Percentiles rank a stretch among this genome's conserved stretches.
Evolutionary conservation across 2,329 filamentous ascomycete genomes (phyloP).

Genomic region (Aureobasidium sp.): DNA sequence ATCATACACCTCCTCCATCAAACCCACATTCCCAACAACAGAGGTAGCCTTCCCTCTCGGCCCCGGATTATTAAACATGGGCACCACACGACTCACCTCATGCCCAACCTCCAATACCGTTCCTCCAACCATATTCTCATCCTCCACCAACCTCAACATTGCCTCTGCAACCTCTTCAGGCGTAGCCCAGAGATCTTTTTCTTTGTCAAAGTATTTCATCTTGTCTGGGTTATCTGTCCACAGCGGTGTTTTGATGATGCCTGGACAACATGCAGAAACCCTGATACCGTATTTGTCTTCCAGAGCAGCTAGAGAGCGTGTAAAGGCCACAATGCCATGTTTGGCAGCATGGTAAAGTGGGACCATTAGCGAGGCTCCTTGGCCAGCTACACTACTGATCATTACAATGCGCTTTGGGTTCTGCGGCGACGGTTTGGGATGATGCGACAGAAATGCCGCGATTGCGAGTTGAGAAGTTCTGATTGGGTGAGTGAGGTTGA

Average conservation of each 20-base stretch:
- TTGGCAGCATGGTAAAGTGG: slow-evolving; percentile 43
- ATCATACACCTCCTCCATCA: not conserved
- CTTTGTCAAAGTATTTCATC: slow-evolving; percentile 42
- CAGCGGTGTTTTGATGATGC: slow-evolving; percentile 54
- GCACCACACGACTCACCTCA: slow-evolving; percentile 43
- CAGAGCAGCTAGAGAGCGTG: slow-evolving; percentile 45
- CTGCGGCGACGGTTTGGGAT: slow-evolving; percentile 26
- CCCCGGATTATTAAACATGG: slow-evolving; percentile 47
- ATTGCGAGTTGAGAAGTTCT: slow-evolving; percentile 43
- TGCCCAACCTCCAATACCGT: slow-evolving; percentile 52
- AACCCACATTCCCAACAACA: not conserved
- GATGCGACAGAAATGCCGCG: slow-evolving; percentile 35
- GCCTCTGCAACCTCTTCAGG: slow-evolving; percentile 54
- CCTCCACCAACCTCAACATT: slow-evolving; percentile 51
- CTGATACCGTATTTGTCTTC: slow-evolving; percentile 46
- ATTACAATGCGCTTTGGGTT: slow-evolving; percentile 43
- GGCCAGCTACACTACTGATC: slow-evolving; percentile 40
- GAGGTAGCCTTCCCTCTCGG: slow-evolving; percentile 28
- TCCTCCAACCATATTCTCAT: slow-evolving; percentile 43
- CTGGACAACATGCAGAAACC: slow-evolving; percentile 55
- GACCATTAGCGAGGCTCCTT: slow-evolving; percentile 31
- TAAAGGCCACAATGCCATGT: slow-evolving; percentile 40
- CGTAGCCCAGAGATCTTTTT: slow-evolving; percentile 47
- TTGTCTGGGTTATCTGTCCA: slow-evolving; percentile 59
- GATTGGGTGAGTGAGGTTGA: slow-evolving; percentile 44